These are phyloP conservation scores for Dendrocalamus latiflorus DNA, from an alignment of 202 grass and related monocot genomes.

Conservation along the genomic window DNA sequence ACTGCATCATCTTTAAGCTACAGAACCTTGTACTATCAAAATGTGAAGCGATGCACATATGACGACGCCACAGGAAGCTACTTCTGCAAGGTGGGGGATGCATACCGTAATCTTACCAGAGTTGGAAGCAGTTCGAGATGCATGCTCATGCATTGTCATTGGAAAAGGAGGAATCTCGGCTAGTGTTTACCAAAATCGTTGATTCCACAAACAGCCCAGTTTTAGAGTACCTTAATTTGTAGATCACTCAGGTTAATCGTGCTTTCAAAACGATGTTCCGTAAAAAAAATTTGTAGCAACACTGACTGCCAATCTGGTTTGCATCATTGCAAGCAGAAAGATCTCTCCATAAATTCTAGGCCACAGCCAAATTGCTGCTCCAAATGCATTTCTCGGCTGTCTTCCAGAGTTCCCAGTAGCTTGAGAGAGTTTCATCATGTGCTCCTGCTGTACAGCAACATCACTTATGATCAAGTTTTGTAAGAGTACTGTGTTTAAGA, in stretches of 20 bases:
- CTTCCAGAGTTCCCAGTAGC: neutral
- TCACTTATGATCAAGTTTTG: neutral
- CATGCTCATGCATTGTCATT: conserved; percentile 3
- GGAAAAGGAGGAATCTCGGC: neutral
- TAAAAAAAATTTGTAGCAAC: conserved; percentile 12
- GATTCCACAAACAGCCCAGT: neutral
- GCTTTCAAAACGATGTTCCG: neutral
- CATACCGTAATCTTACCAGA: conserved; percentile 2
- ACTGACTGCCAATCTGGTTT: neutral
- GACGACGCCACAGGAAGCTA: neutral
- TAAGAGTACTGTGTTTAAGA: neutral
- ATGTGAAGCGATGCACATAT: neutral
- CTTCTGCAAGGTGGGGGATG: conserved; percentile 1
- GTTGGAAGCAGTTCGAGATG: neutral
- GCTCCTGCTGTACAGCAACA: neutral
- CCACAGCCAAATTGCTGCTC: neutral
- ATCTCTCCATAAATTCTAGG: conserved; percentile 17
- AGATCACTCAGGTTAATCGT: neutral
- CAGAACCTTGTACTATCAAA: neutral
- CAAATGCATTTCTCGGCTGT: neutral
- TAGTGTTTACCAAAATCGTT: conserved; percentile 16
- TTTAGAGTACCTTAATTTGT: conserved; percentile 28
- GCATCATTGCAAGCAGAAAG: neutral
- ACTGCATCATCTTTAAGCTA: neutral
- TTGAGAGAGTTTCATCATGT: neutral